Conservation (phyloP, 2,329 filamentous ascomycete genomes). For the Rhinocladiella similis region DNA sequence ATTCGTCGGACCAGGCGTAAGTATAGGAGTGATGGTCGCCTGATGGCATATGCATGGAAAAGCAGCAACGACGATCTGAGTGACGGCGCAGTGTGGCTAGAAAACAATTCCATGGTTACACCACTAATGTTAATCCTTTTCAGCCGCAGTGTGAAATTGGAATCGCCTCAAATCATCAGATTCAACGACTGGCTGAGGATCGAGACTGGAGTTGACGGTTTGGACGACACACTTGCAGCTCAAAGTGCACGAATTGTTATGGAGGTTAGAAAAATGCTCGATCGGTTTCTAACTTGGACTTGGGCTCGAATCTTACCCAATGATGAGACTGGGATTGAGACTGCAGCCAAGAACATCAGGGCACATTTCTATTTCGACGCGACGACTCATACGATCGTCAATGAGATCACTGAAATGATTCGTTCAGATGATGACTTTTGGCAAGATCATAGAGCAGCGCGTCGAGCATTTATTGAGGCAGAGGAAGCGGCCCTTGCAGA, state of each 20-base stretch:
- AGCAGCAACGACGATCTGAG: constrained; percentile 3
- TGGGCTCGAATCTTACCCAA: constrained; percentile 8
- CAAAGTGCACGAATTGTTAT: constrained; percentile 15
- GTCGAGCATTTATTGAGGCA: constrained; percentile 6
- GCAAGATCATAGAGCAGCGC: constrained; percentile 3
- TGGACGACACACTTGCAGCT: not conserved
- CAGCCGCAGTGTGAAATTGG: constrained; percentile 10
- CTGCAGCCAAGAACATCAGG: not conserved
- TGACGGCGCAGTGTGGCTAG: constrained; percentile 14
- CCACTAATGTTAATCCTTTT: constrained; percentile 24
- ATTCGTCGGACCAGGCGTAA: not conserved
- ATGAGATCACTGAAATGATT: constrained; percentile 19
- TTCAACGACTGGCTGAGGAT: constrained; percentile 24
- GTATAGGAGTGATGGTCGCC: constrained; percentile 16
- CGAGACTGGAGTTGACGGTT: not conserved
- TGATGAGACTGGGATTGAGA: constrained; percentile 1
- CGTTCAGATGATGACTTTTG: constrained; percentile 14
- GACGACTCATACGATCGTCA: constrained; percentile 16
- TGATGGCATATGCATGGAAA: constrained; percentile 21
- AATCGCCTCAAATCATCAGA: constrained; percentile 5
- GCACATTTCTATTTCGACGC: not conserved
- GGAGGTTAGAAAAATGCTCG: constrained; percentile 25
- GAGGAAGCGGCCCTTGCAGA: not conserved
- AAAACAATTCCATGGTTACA: constrained; percentile 24
- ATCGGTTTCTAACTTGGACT: constrained; percentile 15